phyloP scores from a whole-genome alignment of 441 rosid species.

The Syzygium malaccense region DNA sequence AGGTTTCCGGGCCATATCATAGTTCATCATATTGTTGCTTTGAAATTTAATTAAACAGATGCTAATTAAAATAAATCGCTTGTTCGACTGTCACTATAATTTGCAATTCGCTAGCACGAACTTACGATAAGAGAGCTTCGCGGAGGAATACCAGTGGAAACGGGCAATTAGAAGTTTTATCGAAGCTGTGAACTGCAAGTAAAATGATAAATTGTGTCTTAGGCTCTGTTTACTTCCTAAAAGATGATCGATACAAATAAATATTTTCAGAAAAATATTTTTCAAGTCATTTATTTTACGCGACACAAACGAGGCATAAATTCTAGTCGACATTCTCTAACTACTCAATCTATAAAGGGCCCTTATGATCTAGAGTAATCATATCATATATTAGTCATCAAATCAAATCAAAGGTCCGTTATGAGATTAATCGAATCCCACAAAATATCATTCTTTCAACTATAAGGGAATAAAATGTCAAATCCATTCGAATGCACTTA shows the following conservation, averaged over 20 bases:
- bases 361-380: neutral
- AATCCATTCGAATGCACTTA: neutral
- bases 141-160: neutral
- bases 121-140: neutral
- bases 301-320: neutral
- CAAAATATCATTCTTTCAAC: neutral
- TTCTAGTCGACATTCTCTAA: rapidly evolving
- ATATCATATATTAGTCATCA: neutral
- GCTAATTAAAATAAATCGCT: neutral
- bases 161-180: neutral
- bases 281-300: rapidly evolving
- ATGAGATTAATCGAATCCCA: neutral
- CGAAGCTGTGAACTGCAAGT: neutral
- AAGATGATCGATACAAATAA: rapidly evolving
- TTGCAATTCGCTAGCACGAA: neutral
- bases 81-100: neutral
- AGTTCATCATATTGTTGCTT: too few relatives aligned
- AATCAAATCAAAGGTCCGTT: rapidly evolving
- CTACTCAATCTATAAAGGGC: neutral
- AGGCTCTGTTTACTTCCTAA: rapidly evolving
- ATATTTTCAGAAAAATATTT: rapidly evolving
- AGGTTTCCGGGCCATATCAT: too few relatives aligned
- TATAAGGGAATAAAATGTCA: neutral
- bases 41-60: neutral
- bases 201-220: neutral